Evolutionary conservation across 257 asterid genomes (phyloP).

Genomic region (Gardenia jasminoides): DNA sequence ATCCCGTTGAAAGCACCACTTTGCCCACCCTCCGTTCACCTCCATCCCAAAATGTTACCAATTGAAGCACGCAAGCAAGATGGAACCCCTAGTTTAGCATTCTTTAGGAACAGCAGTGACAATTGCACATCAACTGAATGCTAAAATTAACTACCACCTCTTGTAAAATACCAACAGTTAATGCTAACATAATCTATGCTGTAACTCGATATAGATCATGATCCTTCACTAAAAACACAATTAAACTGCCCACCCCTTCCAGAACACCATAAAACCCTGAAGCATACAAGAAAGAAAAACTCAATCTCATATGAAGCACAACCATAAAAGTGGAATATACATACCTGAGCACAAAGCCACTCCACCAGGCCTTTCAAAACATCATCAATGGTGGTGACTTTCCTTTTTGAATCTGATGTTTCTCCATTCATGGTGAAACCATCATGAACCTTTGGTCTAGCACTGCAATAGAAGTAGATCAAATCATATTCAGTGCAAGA

Average conservation of each 20-base stretch:
- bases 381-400: slow-evolving; percentile 54
- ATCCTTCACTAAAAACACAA: not conserved
- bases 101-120: too few relatives aligned
- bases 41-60: not conserved
- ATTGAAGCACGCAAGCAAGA: not conserved
- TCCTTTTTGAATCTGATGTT: slow-evolving; percentile 53
- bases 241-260: not conserved
- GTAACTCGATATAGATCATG: not conserved
- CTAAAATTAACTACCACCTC: not conserved
- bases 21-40: not conserved
- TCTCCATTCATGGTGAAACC: slow-evolving; percentile 46
- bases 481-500: slow-evolving; percentile 17
- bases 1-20: not conserved
- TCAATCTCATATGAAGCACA: slow-evolving; percentile 1
- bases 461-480: slow-evolving; percentile 45
- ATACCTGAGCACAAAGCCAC: slow-evolving; percentile 89
- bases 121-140: not conserved
- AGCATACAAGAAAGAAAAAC: slow-evolving; percentile 9
- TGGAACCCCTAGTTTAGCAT: too few relatives aligned
- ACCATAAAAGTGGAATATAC: slow-evolving; percentile 19
- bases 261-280: not conserved
- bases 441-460: slow-evolving; percentile 58
- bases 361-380: slow-evolving; percentile 80
- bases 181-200: not conserved
- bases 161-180: not conserved